Conservation (phyloP, 441 rosid species). For the Gossypium davidsonii region DNA sequence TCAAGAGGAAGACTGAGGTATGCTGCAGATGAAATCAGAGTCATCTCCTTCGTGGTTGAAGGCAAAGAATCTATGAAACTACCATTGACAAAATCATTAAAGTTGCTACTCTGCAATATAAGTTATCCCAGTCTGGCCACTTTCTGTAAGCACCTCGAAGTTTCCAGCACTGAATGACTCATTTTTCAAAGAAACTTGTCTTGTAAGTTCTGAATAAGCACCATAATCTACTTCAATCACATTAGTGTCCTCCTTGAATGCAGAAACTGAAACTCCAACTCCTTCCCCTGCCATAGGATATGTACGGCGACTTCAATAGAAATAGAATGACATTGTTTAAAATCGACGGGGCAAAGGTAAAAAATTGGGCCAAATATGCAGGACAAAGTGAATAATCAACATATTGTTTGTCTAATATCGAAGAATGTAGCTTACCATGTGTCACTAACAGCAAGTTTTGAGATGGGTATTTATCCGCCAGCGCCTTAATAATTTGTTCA, state of each 20-base stretch:
- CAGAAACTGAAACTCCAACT: conserved; percentile 59
- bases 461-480: conserved; percentile 70
- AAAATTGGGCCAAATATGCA: no score
- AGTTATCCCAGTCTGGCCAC: conserved; percentile 36
- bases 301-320: not conserved
- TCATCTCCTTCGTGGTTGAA: not conserved
- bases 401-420: not conserved
- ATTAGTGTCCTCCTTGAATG: conserved; percentile 34
- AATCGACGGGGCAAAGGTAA: not conserved
- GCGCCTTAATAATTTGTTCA: conserved; percentile 45
- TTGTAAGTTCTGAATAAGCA: conserved; percentile 53
- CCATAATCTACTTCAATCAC: conserved; percentile 64
- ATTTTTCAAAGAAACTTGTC: conserved; percentile 29
- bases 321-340: not conserved
- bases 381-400: not conserved
- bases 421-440: conserved; percentile 48
- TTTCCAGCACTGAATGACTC: conserved; percentile 34
- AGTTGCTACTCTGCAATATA: conserved; percentile 3
- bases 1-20: not conserved
- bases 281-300: conserved; percentile 64
- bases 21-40: not conserved
- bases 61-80: not conserved
- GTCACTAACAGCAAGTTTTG: conserved; percentile 87
- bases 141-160: conserved; percentile 33
- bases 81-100: not conserved